Evolutionary conservation across 352 stramenopile genomes (phyloP), one percentile per base, ranked within the genome.

Genomic region (Globisporangium mamillatum): DNA sequence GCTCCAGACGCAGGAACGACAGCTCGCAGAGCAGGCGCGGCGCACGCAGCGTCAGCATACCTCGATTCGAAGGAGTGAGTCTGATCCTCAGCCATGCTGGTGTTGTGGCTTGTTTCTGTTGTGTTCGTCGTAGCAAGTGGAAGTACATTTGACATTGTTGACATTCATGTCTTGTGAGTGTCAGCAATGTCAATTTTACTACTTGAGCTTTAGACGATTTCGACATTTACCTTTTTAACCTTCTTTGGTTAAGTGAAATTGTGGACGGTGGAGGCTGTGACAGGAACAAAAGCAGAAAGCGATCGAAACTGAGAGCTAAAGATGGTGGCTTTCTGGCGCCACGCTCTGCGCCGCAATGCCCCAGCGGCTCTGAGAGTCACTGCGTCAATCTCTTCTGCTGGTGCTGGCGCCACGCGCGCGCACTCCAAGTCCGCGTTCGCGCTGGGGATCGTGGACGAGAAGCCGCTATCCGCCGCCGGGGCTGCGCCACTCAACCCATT

Each of bases 1-100:
- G 80, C 64, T 95, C 88, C 4, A 92, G 71, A 4, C 86, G 82
- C 52, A 94, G 61, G 53, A 94, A 94, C 25, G 86, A 94, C 70
- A 95, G 88, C 64, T 94, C 84, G 0, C 88, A 78, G 34, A 95
- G 69, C 7, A 95, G 67, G 2, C 88, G 81, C 60, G 94, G 77
- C 0, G 81, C 86, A 63, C 88, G 79, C 27, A 94, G 65, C 16
- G 86, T 93, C 66, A 95, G 64, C 3, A 89, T 62, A 1, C 86
- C 88, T 18, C 83, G 75, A 4, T 76, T 66, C 10, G 36, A 61
- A 24, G 36, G 41, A 7, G n/a, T 59, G 53, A 70, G 52, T 32
- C 41, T 70, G 48, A 14, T 44, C 27, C 27, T 32, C 27, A 32
- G 27, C 27, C 27, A 32, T 32, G 27, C 27, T 32, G 27, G 27